phyloP scores from a whole-genome alignment of 2,329 filamentous ascomycete species.

The Xylaria polymorpha region DNA sequence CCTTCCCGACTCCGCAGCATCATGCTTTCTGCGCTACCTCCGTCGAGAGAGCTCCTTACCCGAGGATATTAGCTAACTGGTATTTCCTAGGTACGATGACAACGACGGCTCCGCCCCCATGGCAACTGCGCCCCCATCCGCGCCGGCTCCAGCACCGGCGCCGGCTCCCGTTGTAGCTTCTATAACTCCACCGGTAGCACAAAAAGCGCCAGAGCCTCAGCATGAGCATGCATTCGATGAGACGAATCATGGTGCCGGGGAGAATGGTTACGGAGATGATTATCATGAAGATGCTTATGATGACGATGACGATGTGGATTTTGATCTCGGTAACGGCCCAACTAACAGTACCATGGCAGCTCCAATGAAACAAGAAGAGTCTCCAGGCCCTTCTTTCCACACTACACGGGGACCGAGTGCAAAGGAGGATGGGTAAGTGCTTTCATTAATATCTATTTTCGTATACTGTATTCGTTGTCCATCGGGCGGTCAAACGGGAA shows the following conservation, averaged over 20 bases:
- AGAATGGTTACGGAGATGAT: constrained; percentile 54
- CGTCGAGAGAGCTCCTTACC: not conserved
- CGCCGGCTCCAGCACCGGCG: constrained; percentile 38
- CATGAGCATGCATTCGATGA: constrained; percentile 48
- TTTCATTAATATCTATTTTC: constrained; percentile 40
- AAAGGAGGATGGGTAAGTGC: constrained; percentile 92
- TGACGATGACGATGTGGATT: constrained; percentile 69
- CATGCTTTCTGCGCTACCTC: not conserved
- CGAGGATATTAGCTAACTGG: constrained; percentile 16
- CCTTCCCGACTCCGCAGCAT: not conserved
- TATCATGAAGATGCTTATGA: constrained; percentile 60
- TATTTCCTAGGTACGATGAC: constrained; percentile 69
- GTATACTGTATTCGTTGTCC: constrained; percentile 34
- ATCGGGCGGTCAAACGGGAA: constrained; percentile 14
- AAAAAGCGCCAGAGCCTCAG: constrained; percentile 51
- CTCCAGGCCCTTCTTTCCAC: constrained; percentile 48
- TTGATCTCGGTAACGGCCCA: constrained; percentile 64
- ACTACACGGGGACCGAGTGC: constrained; percentile 71
- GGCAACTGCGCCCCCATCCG: constrained; percentile 45
- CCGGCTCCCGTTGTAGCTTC: constrained; percentile 45
- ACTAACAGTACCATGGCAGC: constrained; percentile 45
- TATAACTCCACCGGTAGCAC: constrained; percentile 43
- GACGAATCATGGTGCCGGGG: constrained; percentile 45
- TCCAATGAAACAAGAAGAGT: constrained; percentile 50
- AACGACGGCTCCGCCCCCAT: constrained; percentile 64